Evolutionary conservation across 208 protist genomes (phyloP), one percentile per base, ranked within the genome.

Genomic region (Leishmania amazonensis): DNA sequence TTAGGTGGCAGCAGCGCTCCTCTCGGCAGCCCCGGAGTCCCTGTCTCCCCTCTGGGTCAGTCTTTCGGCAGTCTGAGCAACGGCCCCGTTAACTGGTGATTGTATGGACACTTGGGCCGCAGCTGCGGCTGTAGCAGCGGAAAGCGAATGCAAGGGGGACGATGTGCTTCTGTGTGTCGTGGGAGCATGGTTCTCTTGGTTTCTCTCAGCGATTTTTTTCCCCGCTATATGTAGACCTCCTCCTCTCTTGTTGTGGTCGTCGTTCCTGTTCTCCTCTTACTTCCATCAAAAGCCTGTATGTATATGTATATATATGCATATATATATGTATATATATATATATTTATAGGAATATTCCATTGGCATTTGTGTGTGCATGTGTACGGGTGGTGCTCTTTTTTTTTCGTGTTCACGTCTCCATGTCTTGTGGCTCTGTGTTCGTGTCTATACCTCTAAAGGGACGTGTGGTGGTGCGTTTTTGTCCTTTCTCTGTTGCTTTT

Each of bases 21-120:
- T 62, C 47, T 38, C 31, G 51, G 73, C 35, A 45, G n/a, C 73
- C 19, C 3, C n/a, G 75, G 42, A n/a, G 76, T 68, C 24, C 75
- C 75, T n/a, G 65, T 73, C 2, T 84, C 76, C 13, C 76, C 76
- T 45, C 53, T 84, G 45, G 75, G 81, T 15, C 81, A 80, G 76
- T 84, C 81, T 45, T 49, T 77, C 57, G 64, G 76, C 35, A 84
- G 81, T 47, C 45, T 80, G 60, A 80, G 68, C 76, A 77, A 76
- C 58, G 78, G 85, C 42, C 85, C 85, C 0, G 51, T 89, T 6
- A 79, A 89, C 72, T 91, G 88, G 88, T 83, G 77, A n/a, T 91
- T 87, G 47, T 87, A 86, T 74, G 85, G 80, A 15, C 83, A 89
- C 45, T 40, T 91, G 42, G 85, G 88, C 51, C 17, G 85, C 80